Evolutionary conservation across 75 land plant genomes (phyloP).

Genomic region (Azolla pinnata): DNA sequence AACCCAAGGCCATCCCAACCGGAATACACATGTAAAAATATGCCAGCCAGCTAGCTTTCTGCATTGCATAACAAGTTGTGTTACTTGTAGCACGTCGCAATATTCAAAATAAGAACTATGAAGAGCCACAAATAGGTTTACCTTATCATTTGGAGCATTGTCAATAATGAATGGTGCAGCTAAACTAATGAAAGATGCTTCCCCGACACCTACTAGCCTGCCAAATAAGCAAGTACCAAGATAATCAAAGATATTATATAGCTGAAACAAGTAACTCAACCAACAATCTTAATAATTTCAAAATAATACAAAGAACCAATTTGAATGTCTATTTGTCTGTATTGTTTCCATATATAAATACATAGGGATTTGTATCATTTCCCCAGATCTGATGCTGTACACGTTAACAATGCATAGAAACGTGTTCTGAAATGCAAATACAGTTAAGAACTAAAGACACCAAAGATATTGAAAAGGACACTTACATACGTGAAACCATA

Average conservation of each 20-base stretch:
- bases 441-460: background rate
- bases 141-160: constrained; percentile 75
- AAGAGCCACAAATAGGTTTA: constrained; percentile 6
- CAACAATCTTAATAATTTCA: background rate
- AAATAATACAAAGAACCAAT: no score
- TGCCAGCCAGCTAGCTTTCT: constrained; percentile 94
- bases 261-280: no score
- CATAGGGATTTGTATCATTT: no score
- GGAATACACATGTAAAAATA: constrained; percentile 98
- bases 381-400: background rate
- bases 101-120: no score
- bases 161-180: constrained; percentile 96
- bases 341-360: no score
- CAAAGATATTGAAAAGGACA: background rate
- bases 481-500: constrained; percentile 72
- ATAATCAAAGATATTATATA: no score
- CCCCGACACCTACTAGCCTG: constrained; percentile 96
- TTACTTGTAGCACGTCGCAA: no score
- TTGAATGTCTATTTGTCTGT: no score
- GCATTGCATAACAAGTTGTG: constrained; percentile 15
- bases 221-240: background rate
- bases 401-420: background rate
- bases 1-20: constrained; percentile 81
- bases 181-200: constrained; percentile 92
- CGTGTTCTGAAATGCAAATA: background rate